phyloP scores from a whole-genome alignment of 306 rosid genomes.

The Glycine soja region DNA sequence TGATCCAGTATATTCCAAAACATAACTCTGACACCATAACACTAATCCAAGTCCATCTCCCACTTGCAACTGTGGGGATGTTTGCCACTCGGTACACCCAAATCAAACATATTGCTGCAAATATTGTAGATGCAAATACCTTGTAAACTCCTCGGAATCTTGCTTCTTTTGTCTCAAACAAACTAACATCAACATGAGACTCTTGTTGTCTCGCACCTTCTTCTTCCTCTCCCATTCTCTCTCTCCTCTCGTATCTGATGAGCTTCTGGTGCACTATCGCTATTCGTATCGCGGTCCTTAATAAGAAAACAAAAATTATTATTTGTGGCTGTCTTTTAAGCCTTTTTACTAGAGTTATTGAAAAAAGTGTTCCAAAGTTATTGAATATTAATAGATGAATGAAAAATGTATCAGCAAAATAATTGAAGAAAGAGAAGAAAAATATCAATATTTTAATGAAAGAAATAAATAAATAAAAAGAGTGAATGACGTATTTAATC shows the following conservation, averaged over 20 bases:
- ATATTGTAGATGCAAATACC: constrained; percentile 52
- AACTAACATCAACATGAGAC: not conserved
- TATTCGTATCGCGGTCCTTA: too few relatives aligned
- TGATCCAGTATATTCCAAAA: constrained; percentile 70
- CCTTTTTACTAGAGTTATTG: too few relatives aligned
- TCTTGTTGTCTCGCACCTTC: not conserved
- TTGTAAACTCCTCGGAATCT: constrained; percentile 43
- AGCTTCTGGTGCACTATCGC: too few relatives aligned
- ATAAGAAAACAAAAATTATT: too few relatives aligned
- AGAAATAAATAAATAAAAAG: too few relatives aligned
- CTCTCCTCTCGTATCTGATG: not conserved
- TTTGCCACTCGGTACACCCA: constrained; percentile 61
- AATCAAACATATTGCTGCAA: constrained; percentile 51
- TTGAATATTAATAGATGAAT: too few relatives aligned
- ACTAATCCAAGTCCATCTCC: constrained; percentile 55
- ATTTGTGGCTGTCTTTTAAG: too few relatives aligned
- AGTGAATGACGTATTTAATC: too few relatives aligned
- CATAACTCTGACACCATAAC: constrained; percentile 48
- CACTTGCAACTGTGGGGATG: constrained; percentile 2
- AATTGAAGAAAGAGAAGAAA: too few relatives aligned
- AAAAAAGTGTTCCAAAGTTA: too few relatives aligned
- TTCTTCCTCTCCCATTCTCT: not conserved
- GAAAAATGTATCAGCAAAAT: too few relatives aligned
- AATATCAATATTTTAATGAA: too few relatives aligned
- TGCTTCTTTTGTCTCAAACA: constrained; percentile 58